A percentile compares a stretch with the other conserved stretches of the same genome.
phyloP scores from a whole-genome alignment of 805 yeast species.

The Metschnikowia arizonensis region DNA sequence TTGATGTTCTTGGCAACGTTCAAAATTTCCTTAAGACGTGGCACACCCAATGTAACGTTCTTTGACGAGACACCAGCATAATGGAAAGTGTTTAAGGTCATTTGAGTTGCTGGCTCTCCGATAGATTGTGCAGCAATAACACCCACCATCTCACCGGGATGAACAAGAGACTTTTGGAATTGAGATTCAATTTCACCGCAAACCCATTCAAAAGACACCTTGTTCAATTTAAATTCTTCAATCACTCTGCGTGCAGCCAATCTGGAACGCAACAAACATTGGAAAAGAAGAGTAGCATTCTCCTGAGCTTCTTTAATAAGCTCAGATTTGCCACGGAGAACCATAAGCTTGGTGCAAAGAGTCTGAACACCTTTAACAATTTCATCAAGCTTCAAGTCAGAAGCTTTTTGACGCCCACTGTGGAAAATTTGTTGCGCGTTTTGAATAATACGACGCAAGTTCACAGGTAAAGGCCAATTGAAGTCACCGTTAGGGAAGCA shows the following conservation, averaged over 20 bases:
- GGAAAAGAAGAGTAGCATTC: conserved; percentile 86
- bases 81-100: conserved; percentile 91
- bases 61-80: conserved; percentile 99
- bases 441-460: conserved; percentile 92
- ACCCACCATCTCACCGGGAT: conserved; percentile 99
- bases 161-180: conserved; percentile 85
- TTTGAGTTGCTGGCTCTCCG: conserved; percentile 99
- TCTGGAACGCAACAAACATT: conserved; percentile 88
- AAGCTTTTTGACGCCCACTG: conserved; percentile 83
- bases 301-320: conserved; percentile 81
- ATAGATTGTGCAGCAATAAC: conserved; percentile 96
- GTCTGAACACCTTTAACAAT: conserved; percentile 68
- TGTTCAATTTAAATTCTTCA: conserved; percentile 82
- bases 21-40: conserved; percentile 97
- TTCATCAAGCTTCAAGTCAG: conserved; percentile 83
- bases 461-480: conserved; percentile 97
- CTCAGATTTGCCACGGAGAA: conserved; percentile 76
- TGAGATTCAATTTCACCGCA: conserved; percentile 91
- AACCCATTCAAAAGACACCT: conserved; percentile 92
- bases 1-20: conserved; percentile 97
- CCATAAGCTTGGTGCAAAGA: conserved; percentile 62
- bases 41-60: conserved; percentile 98
- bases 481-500: conserved; percentile 92
- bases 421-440: conserved; percentile 97
- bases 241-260: conserved; percentile 85